Evolutionary conservation across 768 basidiomycete species (phyloP), one percentile per base, ranked within the genome.

Genomic region (Tephrocybe sp.): DNA sequence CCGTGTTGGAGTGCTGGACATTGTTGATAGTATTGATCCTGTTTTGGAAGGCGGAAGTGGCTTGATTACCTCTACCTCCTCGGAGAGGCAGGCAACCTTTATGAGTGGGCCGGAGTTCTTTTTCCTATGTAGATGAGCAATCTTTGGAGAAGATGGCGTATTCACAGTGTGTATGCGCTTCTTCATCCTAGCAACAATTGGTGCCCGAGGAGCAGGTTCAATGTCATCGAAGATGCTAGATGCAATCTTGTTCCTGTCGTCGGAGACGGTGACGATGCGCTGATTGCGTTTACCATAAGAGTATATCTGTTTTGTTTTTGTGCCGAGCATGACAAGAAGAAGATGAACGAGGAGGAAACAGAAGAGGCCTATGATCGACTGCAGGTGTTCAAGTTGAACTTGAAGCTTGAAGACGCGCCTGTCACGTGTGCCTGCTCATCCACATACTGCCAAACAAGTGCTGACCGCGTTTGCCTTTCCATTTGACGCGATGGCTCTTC

Each of bases 401-500:
- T 57, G 59, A 29, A 29, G 11, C 27, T 29, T 16, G 13, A 34
- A 47, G 49, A 61, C 62, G 62, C 61, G 60, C 53, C 42, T 31
- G 52, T 64, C 68, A 68, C 63, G 56, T 69, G 68, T 61, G 40
- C 59, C 45, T 36, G 48, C 15, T 25, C 5, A 40, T 37, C n/a
- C 25, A 45, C 16, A 49, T n/a, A 22, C 31, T 12, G 6, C 21
- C 53, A 54, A 49, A 42, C 30, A 50, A 34, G 8, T 4, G 15
- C 33, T 34, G 15, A 34, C 9, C 33, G 13, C n/a, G 16, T 18
- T 38, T 38, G 37, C 5, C 37, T 22, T 27, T 29, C 33, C 43
- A 11, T 23, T 34, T 34, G 13, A n/a, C 27, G 31, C 34, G 9
- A 93, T 95, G 93, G 82, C 93, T 29, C 77, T 94, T 19, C 91